Evolutionary conservation across 2,329 filamentous ascomycete genomes (phyloP), one percentile per base, ranked within the genome.

Genomic region (Fonsecaea nubica): DNA sequence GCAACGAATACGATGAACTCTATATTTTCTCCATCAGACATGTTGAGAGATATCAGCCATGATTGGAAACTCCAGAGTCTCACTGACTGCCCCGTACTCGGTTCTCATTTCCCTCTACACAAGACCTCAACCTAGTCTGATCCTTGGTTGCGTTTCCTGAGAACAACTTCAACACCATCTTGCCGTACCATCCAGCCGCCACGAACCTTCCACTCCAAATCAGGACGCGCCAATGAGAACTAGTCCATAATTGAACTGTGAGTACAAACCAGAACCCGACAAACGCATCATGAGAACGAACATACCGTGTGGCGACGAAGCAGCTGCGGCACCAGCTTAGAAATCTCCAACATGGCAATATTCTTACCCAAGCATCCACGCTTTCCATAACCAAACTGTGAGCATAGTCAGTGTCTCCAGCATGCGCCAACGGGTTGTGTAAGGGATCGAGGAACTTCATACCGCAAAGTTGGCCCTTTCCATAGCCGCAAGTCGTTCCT

Each of bases 311-410:
- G 69, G 7, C 48, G 32, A 9, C 59, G 40, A 56, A 73, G 58
- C 53, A 74, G 59, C 53, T 64, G 68, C 21, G 72, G 72, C 2
- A 73, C 67, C 5, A 75, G 57, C 62, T 75, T 75, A 13, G 64
- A 67, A 10, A 74, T 72, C 42, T 75, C 73, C 42, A 75, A 36
- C 30, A 72, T 53, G 1, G 63, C 63, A 30, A 75, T 72, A 42
- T 70, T 71, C 60, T 71, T 73, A 10, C 72, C 72, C 15, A 74
- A 67, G 56, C 72, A 74, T 1, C 83, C 85, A 67, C 84, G 73
- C 2, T 81, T 77, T 0, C 85, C 84, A 10, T 81, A 80, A 2
- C 84, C 84, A 71, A 86, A 87, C 67, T 72, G 59, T 38, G 38
- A 62, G 33, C 56, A 6, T 53, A 8, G 15, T 59, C n/a, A 59